Evolutionary conservation across 2,329 filamentous ascomycete genomes (phyloP), one percentile per base, ranked within the genome.

Genomic region (Aspergillus nomiae): DNA sequence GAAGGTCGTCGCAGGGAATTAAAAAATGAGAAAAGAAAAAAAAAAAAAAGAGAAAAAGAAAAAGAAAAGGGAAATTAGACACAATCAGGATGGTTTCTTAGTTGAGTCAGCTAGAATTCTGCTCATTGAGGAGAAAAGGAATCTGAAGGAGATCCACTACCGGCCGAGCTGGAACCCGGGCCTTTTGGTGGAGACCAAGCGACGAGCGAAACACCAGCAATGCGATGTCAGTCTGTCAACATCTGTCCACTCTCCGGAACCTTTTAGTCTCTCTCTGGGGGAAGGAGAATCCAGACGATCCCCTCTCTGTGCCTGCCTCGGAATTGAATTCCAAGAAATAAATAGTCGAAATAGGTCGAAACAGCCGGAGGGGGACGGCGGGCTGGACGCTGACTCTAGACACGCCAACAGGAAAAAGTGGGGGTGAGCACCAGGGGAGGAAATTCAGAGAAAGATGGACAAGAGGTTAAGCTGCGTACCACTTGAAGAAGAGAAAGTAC

Each of bases 371-470:
- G 21, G 56, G 56, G 45, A 56, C 38, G 36, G 53, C 61, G 21
- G 62, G 59, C 43, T 59, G 59, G 69, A 70, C 66, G 70, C 70
- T 71, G 67, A 71, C 61, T 66, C 55, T 36, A 63, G 61, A 61
- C 53, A 55, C 65, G 62, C 63, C 67, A 63, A 67, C 62, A 56
- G 60, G 50, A 45, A 64, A 53, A 64, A 64, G 59, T 55, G 65
- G 58, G 45, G 60, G 61, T 54, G 55, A 34, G 36, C 45, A 51
- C 24, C 55, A 38, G 63, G 59, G 58, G 45, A 38, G 53, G 45
- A 60, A 34, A 57, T 60, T 34, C 45, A 38, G 61, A 57, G 38
- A 53, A 32, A 48, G 50, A n/a, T n/a, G n/a, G n/a, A 58, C 59
- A 53, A 38, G 21, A 28, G 53, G 24, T 38, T 51, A 24, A 51